Percentiles rank a stretch among this genome's conserved stretches.
These are phyloP conservation scores for Nicotiana undulata DNA, from an alignment of 257 asterid species.

Conservation along the genomic window DNA sequence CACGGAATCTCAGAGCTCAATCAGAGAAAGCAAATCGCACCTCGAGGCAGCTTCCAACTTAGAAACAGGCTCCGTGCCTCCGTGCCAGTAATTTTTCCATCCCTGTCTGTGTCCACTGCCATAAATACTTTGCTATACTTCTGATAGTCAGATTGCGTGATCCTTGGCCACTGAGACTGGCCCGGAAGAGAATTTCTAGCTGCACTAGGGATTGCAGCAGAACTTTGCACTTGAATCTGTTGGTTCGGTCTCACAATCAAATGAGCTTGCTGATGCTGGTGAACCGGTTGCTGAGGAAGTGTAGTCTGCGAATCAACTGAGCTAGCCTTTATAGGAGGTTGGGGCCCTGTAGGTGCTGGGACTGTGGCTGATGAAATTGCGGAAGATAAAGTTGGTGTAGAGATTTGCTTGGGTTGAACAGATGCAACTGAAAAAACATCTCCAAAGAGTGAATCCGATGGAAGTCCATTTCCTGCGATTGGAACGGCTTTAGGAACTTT, in stretches of 20 bases:
- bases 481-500: constrained; percentile 37
- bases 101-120: constrained; percentile 87
- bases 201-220: constrained; percentile 42
- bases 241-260: constrained; percentile 42
- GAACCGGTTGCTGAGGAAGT: constrained; percentile 28
- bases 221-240: constrained; percentile 31
- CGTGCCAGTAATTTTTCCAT: constrained; percentile 89
- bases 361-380: constrained; percentile 36
- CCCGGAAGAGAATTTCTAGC: constrained; percentile 29
- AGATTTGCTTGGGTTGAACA: constrained; percentile 37
- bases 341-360: constrained; percentile 34
- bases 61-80: constrained; percentile 90
- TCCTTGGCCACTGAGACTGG: constrained; percentile 85
- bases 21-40: constrained; percentile 22
- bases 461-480: constrained; percentile 54
- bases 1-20: not conserved
- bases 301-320: constrained; percentile 3
- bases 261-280: constrained; percentile 39
- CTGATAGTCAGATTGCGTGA: constrained; percentile 76
- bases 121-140: constrained; percentile 79
- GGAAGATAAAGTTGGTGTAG: constrained; percentile 25
- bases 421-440: constrained; percentile 52
- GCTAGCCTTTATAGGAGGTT: constrained; percentile 33
- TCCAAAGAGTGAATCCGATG: constrained; percentile 49
- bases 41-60: constrained; percentile 95